These are phyloP conservation scores for Tricholoma sp. DNA, from an alignment of 768 basidiomycete genomes.

Conservation along the genomic window DNA sequence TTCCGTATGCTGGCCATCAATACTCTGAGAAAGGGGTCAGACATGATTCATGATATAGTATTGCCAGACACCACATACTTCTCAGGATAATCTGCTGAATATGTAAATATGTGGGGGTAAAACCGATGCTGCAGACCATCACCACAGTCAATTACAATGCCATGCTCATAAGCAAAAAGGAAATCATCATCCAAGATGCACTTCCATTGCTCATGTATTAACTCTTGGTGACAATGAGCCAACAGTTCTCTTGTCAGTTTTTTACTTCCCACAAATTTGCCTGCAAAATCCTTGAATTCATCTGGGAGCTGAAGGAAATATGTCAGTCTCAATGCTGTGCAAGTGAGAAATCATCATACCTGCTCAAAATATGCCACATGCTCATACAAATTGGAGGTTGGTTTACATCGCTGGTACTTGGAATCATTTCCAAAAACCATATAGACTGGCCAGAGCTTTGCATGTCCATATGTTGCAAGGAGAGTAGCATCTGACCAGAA, in stretches of 20 bases:
- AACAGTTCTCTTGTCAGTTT: not conserved
- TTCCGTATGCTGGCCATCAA: too few relatives aligned
- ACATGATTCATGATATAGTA: too few relatives aligned
- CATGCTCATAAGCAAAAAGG: constrained; percentile 16
- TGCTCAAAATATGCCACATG: constrained; percentile 8
- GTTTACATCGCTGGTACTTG: constrained; percentile 18
- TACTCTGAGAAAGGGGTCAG: too few relatives aligned
- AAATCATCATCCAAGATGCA: constrained; percentile 2
- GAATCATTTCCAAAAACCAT: constrained; percentile 19
- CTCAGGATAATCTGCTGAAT: constrained; percentile 32
- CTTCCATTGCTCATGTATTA: constrained; percentile 1
- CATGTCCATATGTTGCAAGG: constrained; percentile 23
- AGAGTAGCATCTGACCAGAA: constrained; percentile 26
- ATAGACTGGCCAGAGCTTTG: constrained; percentile 20
- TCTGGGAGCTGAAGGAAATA: constrained; percentile 14
- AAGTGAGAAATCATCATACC: not conserved
- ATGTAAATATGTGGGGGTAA: constrained; percentile 26
- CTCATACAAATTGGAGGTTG: constrained; percentile 1
- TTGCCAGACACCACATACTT: too few relatives aligned
- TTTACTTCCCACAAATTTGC: not conserved
- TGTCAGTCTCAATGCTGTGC: too few relatives aligned
- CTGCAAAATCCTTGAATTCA: constrained; percentile 15
- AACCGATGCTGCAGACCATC: constrained; percentile 1
- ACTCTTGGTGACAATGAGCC: constrained; percentile 2
- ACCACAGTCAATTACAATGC: constrained; percentile 6